phyloP scores from a whole-genome alignment of 768 basidiomycete species.

The Podaxis pistillaris region DNA sequence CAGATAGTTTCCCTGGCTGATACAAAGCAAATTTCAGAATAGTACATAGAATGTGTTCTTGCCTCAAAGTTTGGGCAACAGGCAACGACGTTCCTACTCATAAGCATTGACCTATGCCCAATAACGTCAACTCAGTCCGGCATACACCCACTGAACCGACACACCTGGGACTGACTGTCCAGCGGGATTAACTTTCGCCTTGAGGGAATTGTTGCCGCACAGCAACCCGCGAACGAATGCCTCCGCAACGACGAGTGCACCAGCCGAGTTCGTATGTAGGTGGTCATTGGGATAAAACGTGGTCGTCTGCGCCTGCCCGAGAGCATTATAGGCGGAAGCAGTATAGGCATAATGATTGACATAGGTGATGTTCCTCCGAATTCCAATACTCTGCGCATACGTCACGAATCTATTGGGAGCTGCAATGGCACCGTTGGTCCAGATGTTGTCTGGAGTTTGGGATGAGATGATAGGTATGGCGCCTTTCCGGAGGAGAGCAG shows the following conservation, averaged over 20 bases:
- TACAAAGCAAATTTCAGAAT: neutral
- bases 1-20: no score
- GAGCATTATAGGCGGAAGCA: conserved; percentile 37
- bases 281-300: conserved; percentile 46
- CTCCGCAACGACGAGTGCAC: conserved; percentile 45
- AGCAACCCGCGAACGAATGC: conserved; percentile 45
- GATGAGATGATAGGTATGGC: conserved; percentile 46
- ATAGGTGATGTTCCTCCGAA: conserved; percentile 36
- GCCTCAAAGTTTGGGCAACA: no score
- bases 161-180: conserved; percentile 36
- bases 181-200: conserved; percentile 33
- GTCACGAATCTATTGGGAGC: conserved; percentile 40
- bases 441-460: conserved; percentile 47
- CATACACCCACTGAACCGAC: conserved; percentile 3
- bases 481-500: conserved; percentile 41
- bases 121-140: neutral
- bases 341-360: conserved; percentile 47
- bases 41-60: neutral
- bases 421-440: conserved; percentile 32
- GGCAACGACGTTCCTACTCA: neutral
- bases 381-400: conserved; percentile 40
- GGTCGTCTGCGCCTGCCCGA: conserved; percentile 36
- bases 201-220: conserved; percentile 35
- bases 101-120: neutral
- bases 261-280: conserved; percentile 42